Evolutionary conservation across 768 basidiomycete genomes (phyloP), one percentile per base, ranked within the genome.

Genomic region (Nidularia pulvinata): DNA sequence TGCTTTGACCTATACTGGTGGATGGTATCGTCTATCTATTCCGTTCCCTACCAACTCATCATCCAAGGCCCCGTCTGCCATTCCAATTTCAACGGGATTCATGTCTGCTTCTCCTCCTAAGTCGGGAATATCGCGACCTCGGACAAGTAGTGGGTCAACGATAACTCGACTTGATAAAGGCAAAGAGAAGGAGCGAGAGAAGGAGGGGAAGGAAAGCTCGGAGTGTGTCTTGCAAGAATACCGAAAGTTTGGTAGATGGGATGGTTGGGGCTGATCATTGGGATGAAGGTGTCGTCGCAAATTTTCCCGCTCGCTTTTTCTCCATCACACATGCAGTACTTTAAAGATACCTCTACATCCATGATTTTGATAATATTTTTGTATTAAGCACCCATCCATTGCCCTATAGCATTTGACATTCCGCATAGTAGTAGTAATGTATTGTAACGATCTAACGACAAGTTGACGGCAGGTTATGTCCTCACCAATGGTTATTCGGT

Each of bases 1-100:
- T 54, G 92, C 91, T 4, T 68, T 96, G 56, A 96, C 95, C 0
- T 95, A 86, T 61, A 82, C 85, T 1, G 93, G 94, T n/a, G 90
- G 92, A 1, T 96, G 94, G 94, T 96, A 93, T 70, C 82, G 93
- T 6, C 75, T 95, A 9, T 80, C 87, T 14, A 69, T 94, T 13
- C 91, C 81, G n/a, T 61, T 57, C 19, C 54, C 53, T 34, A 56
- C 58, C 14, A 64, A 59, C 14, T 16, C 59, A 33, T 39, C 42
- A 42, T 52, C 53, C 33, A 46, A 50, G 30, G 11, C 49, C 25
- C 9, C 49, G 2, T 48, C 55, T 32, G 25, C 50, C 9, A 33
- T 46, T 6, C 65, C 72, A 16, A 61, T 45, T 49, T 58, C 56
- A 33, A 58, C 22, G 30, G 55, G 16, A 51, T 55, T 52, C 6